These are phyloP conservation scores for Vitis hybrid DNA, from an alignment of 177 flowering plant genomes.

Conservation along the genomic window DNA sequence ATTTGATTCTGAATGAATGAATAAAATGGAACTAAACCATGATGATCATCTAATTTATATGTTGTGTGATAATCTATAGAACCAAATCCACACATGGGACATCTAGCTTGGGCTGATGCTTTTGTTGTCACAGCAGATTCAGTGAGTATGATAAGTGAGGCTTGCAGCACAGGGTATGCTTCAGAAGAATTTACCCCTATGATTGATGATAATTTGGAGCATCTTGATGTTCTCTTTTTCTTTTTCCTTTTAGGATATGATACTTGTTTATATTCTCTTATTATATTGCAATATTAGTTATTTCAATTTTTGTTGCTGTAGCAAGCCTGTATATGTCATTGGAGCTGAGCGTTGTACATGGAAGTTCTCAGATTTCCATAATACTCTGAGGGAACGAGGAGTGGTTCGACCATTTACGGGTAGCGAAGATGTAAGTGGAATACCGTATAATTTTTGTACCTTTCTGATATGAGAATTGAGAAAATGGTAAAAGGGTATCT, in stretches of 20 bases:
- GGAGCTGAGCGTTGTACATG: constrained; percentile 88
- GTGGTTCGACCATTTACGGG: constrained; percentile 82
- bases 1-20: neutral
- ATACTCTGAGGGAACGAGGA: constrained; percentile 70
- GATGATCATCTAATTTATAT: neutral
- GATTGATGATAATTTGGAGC: neutral
- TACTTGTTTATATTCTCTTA: neutral
- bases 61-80: constrained; percentile 36
- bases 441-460: neutral
- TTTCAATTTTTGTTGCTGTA: constrained; percentile 24
- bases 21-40: neutral
- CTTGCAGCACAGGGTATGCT: constrained; percentile 95
- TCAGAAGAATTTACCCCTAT: neutral
- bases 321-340: constrained; percentile 93
- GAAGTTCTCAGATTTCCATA: constrained; percentile 85
- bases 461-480: neutral
- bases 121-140: constrained; percentile 96
- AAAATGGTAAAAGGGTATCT: neutral
- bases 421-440: constrained; percentile 80
- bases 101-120: constrained; percentile 98
- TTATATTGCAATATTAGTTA: neutral
- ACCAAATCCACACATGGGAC: constrained; percentile 92
- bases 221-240: neutral
- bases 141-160: constrained; percentile 93
- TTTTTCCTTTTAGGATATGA: neutral